Evolutionary conservation across 805 yeast species (phyloP).

Genomic region (Kodamaea kaohsiungensis): DNA sequence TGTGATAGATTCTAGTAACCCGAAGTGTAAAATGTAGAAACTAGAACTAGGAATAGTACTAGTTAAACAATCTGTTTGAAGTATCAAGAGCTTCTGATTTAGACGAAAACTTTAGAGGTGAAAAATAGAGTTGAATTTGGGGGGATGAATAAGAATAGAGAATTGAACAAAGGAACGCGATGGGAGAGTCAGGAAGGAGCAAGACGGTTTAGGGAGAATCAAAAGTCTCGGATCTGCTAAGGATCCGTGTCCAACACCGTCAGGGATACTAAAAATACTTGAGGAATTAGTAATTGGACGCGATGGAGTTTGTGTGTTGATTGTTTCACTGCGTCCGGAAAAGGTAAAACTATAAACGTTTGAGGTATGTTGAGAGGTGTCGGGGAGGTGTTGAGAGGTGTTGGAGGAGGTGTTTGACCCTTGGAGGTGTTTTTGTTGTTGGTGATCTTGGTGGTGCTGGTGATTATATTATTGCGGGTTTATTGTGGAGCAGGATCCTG

Average conservation of each 20-base stretch:
- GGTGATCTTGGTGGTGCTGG: background rate
- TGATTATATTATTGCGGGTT: background rate
- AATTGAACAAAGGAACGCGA: background rate
- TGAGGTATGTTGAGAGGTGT: background rate
- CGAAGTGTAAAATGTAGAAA: too few species aligned
- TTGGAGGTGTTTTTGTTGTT: too few species aligned
- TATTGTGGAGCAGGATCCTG: too few species aligned
- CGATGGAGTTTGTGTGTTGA: background rate
- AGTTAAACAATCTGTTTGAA: too few species aligned
- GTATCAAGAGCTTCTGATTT: too few species aligned
- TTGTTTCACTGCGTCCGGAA: background rate
- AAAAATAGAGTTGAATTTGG: background rate
- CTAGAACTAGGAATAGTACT: too few species aligned
- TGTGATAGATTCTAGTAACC: too few species aligned
- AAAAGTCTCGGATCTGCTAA: background rate
- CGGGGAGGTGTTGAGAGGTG: background rate
- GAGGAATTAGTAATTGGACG: background rate
- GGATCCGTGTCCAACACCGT: background rate
- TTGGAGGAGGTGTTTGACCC: too few species aligned
- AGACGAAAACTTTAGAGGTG: conserved; percentile 1
- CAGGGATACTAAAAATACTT: background rate
- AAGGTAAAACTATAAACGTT: background rate
- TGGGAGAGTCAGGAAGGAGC: background rate
- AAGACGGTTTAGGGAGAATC: too few species aligned
- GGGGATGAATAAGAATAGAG: background rate